Conservation (phyloP, 2,329 filamentous ascomycete genomes). For the Helotiales sp. region DNA sequence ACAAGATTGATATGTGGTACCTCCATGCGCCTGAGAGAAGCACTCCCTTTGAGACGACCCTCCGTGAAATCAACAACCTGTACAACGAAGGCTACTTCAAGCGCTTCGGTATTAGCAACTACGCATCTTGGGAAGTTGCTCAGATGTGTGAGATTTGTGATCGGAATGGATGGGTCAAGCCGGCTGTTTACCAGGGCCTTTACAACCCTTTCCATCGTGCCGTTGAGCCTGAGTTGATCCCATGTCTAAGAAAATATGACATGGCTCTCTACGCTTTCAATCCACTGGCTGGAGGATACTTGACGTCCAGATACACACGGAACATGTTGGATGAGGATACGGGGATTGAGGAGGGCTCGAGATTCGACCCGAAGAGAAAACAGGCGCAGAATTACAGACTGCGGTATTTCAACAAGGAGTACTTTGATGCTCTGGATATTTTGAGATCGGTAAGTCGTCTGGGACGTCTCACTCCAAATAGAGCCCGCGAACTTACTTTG, state of each 20-base stretch:
- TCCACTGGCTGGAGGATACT: constrained; percentile 55
- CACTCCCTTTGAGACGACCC: constrained; percentile 39
- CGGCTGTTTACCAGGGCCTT: constrained; percentile 44
- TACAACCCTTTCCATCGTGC: constrained; percentile 46
- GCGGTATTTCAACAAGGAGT: constrained; percentile 65
- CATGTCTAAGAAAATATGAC: constrained; percentile 61
- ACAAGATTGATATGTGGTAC: constrained; percentile 45
- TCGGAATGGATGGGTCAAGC: constrained; percentile 43
- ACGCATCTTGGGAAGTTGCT: constrained; percentile 48
- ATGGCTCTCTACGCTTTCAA: constrained; percentile 67
- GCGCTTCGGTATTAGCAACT: constrained; percentile 66
- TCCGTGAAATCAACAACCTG: constrained; percentile 41
- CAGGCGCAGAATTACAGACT: constrained; percentile 55
- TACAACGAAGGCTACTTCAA: constrained; percentile 43
- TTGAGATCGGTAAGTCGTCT: constrained; percentile 46
- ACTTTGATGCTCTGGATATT: constrained; percentile 68
- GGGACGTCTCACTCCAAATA: background rate
- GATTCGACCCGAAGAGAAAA: constrained; percentile 51
- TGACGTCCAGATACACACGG: constrained; percentile 55
- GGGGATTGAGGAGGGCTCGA: constrained; percentile 13
- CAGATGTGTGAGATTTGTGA: constrained; percentile 43
- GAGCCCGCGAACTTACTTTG: background rate
- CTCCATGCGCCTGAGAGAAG: constrained; percentile 38
- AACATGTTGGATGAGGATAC: constrained; percentile 45
- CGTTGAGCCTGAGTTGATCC: constrained; percentile 66